Percentiles rank a stretch among this genome's conserved stretches.
phyloP scores from a whole-genome alignment of 192 early-diverging fungal genomes.

The Phlyctochytrium arcticum region DNA sequence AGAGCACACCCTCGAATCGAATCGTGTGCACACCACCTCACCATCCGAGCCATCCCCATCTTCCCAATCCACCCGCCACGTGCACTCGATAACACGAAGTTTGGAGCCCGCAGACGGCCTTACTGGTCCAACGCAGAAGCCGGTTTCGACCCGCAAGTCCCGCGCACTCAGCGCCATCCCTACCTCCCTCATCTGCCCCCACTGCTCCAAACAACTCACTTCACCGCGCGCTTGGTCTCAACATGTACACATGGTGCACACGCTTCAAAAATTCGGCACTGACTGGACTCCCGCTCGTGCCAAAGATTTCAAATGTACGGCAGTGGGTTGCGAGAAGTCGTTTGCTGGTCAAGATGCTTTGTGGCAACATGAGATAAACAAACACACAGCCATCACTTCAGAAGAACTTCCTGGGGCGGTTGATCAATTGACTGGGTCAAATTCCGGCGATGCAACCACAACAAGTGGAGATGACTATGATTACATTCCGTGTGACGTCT shows the following conservation, averaged over 20 bases:
- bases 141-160: background rate
- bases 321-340: constrained; percentile 26
- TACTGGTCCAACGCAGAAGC: constrained; percentile 7
- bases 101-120: too few relatives aligned
- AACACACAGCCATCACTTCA: constrained; percentile 32
- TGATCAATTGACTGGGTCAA: constrained; percentile 12
- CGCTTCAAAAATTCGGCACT: constrained; percentile 39
- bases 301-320: constrained; percentile 16
- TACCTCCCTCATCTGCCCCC: constrained; percentile 32
- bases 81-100: constrained; percentile 2
- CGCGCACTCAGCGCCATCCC: constrained; percentile 23
- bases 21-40: background rate
- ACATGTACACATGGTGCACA: constrained; percentile 53
- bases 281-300: constrained; percentile 37
- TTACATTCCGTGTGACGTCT: constrained; percentile 47
- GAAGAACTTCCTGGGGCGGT: constrained; percentile 28
- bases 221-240: constrained; percentile 36
- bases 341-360: constrained; percentile 32
- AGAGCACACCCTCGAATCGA: background rate
- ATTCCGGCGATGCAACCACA: background rate
- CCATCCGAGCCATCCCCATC: background rate
- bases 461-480: constrained; percentile 34
- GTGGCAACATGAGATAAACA: constrained; percentile 48
- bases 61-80: background rate
- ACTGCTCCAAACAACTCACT: constrained; percentile 41